Evolutionary conservation across 1,284 basidiomycete species (phyloP).

Genomic region (Fomitiporia mediterranea): DNA sequence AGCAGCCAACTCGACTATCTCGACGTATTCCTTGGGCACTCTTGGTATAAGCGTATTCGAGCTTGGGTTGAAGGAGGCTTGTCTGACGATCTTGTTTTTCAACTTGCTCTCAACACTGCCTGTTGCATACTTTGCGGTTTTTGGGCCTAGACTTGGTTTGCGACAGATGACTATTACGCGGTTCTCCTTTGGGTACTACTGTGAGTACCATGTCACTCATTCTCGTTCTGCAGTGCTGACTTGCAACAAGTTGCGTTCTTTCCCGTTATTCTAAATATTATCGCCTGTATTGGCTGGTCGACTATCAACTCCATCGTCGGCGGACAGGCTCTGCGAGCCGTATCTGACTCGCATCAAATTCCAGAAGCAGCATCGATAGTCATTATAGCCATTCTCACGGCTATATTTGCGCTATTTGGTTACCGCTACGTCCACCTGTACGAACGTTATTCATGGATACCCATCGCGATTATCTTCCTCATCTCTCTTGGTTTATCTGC

Average conservation of each 20-base stretch:
- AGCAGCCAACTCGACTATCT: slow-evolving; percentile 28
- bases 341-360: slow-evolving; percentile 27
- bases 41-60: slow-evolving; percentile 30
- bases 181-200: slow-evolving; percentile 30
- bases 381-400: slow-evolving; percentile 33
- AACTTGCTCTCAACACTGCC: slow-evolving; percentile 34
- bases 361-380: slow-evolving; percentile 32
- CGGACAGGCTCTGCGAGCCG: slow-evolving; percentile 28
- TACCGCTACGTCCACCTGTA: slow-evolving; percentile 39
- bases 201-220: slow-evolving; percentile 8
- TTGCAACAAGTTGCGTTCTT: slow-evolving; percentile 21
- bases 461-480: slow-evolving; percentile 32
- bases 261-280: slow-evolving; percentile 28
- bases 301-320: slow-evolving; percentile 37
- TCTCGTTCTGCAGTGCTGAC: not conserved
- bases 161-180: slow-evolving; percentile 36
- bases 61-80: slow-evolving; percentile 30
- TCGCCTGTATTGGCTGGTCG: slow-evolving; percentile 33
- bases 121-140: slow-evolving; percentile 33
- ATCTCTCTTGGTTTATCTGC: slow-evolving; percentile 31
- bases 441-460: slow-evolving; percentile 37
- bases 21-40: slow-evolving; percentile 33
- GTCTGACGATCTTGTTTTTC: slow-evolving; percentile 34
- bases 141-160: slow-evolving; percentile 33
- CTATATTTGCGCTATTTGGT: slow-evolving; percentile 37